Evolutionary conservation across 805 yeast genomes (phyloP), one percentile per base, ranked within the genome.

Genomic region (Metschnikowia anglica): DNA sequence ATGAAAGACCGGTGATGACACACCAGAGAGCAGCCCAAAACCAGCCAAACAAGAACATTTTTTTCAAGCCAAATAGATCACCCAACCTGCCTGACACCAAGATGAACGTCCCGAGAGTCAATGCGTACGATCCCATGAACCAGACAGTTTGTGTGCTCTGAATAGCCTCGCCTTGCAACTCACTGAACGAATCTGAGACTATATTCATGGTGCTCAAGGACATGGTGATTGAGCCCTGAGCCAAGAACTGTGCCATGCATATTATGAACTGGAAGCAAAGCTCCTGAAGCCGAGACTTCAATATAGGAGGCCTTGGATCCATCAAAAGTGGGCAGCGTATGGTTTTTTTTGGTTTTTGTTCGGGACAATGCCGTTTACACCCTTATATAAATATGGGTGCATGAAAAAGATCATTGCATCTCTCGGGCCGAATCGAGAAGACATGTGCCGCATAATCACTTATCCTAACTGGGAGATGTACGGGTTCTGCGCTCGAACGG

Each of bases 31-130:
- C 53, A 2, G 74, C 61, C 79, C 85, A 75, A 5, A 61, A 36
- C 61, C 80, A 80, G 1, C 91, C 88, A 4, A 68, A 52, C 0
- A 79, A 31, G 41, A 81, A 68, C n/a, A 79, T 61, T 30, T 58
- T 63, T 44, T 79, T 80, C 40, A 82, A 66, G 0, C 93, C 93
- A 51, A 77, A 79, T 10, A 84, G 65, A 54, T 85, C 95, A 25
- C 95, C 93, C 34, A 83, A 55, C 37, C 81, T 71, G 7, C 93
- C 93, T 27, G 84, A 74, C 4, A 81, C 66, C 27, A 85, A 60
- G 38, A 85, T 84, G 48, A 85, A 79, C 0, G 91, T 82, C 10
- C 91, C 91, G 4, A 83, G 77, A 0, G 88, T 79, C 41, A 85
- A 62, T 0, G 88, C 80, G 56, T 78, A 83, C 0, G 87, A 76